Conservation (phyloP, 129 eudicot species). For the Mikania micrantha region DNA sequence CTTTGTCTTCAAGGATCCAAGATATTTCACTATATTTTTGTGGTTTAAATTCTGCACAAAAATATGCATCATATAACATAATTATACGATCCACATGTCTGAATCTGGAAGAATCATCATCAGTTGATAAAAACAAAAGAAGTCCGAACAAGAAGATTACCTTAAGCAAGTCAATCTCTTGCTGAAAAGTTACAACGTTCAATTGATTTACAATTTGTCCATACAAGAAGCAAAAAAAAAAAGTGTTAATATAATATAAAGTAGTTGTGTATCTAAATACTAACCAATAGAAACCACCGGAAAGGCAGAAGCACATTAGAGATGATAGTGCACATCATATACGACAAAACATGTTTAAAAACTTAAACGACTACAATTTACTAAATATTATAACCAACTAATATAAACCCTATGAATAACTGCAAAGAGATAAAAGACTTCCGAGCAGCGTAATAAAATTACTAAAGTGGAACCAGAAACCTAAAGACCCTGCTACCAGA, state of each 20-base stretch:
- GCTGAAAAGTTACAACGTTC: slow-evolving; percentile 40
- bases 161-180: slow-evolving; percentile 97
- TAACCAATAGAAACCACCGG: neutral
- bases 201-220: slow-evolving; percentile 16
- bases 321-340: neutral
- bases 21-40: slow-evolving; percentile 93
- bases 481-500: neutral
- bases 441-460: neutral
- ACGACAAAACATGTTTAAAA: neutral
- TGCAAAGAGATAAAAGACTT: neutral
- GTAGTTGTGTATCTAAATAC: neutral
- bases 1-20: slow-evolving; percentile 90
- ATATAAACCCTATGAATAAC: neutral
- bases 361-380: neutral
- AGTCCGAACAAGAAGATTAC: slow-evolving; percentile 28
- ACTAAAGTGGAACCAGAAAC: neutral
- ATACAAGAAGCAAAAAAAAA: slow-evolving; percentile 27
- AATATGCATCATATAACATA: neutral
- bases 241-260: slow-evolving; percentile 8
- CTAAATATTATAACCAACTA: neutral
- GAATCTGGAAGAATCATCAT: neutral
- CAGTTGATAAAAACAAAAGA: neutral
- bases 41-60: slow-evolving; percentile 76
- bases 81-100: neutral
- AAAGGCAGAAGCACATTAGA: slow-evolving; percentile 7